Conservation (phyloP, 345 rosid species). For the Aegle marmelos region DNA sequence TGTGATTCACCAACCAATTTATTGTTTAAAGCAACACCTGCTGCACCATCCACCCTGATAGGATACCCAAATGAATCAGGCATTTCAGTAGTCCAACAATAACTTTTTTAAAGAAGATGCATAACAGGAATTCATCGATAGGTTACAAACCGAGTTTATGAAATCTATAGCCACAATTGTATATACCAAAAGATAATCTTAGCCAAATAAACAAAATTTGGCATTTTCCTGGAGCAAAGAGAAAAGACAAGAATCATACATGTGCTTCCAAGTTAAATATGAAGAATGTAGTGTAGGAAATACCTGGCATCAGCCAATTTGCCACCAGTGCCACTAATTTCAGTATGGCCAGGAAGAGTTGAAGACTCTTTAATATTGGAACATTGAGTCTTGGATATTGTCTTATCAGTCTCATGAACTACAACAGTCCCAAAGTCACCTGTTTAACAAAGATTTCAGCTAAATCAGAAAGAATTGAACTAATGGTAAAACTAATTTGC, state of each 20-base stretch:
- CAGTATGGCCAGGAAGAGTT: conserved; percentile 28
- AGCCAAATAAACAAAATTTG: not conserved
- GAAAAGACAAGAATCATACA: not conserved
- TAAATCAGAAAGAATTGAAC: not conserved
- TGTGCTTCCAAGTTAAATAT: not conserved
- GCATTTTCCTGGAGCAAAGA: not conserved
- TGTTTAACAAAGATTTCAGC: conserved; percentile 22
- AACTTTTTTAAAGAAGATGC: not conserved
- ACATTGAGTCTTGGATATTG: conserved; percentile 23
- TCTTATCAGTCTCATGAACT: conserved; percentile 50
- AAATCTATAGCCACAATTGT: not conserved
- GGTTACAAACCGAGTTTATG: not conserved
- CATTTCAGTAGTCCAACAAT: not conserved
- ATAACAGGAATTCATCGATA: not conserved
- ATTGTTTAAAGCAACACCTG: conserved; percentile 31
- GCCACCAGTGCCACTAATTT: conserved; percentile 32
- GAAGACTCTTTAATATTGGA: conserved; percentile 33
- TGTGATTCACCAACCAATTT: conserved; percentile 33
- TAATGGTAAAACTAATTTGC: not conserved
- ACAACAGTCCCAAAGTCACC: conserved; percentile 87
- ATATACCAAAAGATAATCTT: not conserved
- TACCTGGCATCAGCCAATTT: conserved; percentile 46
- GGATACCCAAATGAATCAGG: conserved; percentile 9
- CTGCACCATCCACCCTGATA: conserved; percentile 45
- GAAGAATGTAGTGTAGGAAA: not conserved